Base-by-base conservation (phyloP, 2,329 filamentous ascomycete species). In the Talaromyces pinophilus region DNA sequence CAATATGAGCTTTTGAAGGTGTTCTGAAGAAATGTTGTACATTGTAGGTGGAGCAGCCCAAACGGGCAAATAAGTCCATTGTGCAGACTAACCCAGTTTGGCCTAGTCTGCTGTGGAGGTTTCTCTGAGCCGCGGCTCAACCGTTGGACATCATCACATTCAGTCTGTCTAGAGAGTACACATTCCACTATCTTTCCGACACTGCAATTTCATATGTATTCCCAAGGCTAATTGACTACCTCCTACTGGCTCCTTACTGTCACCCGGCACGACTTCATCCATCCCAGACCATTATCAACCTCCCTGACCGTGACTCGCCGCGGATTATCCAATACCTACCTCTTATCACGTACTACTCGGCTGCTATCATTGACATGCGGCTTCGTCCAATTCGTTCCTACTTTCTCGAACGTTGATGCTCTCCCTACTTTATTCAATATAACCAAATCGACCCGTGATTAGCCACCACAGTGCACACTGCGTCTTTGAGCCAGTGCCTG, bases 71-170 rank as follows among this genome's bases (percentile, higher is more conserved):
- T 10, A 35, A 35, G 2, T 35, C 33, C 33, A 35, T 35, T 35
- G 33, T 52, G 25, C 25, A 8, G 25, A 28, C 54, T 40, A 57
- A 57, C 33, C 54, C 19, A 25, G 5, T 15, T 6, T 25, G 54
- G n/a, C 7, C 30, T 54, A 54, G 33, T 33, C 4, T 33, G 6
- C 11, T 38, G 33, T 57, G 54, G 54, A 40, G 54, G 48, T 25
- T 5, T 25, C 19, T 15, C n/a, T 40, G 54, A 57, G 54, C 54
- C 54, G 54, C 54, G 54, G 40, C n/a, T 46, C 59, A 61, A 61
- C 17, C 13, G 22, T 48, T 33, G 42, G 17, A 42, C 57, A 60
- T 60, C 57, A n/a, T 42, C 57, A 60, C 57, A 60, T 60, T 60
- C 30, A 35, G 25, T 19, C 7, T 11, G n/a, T 28, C 48, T 6